A percentile compares a stretch with the other conserved stretches of the same genome.
Conservation (phyloP, 2,329 filamentous ascomycete species). For the Talaromyces atroroseus region DNA sequence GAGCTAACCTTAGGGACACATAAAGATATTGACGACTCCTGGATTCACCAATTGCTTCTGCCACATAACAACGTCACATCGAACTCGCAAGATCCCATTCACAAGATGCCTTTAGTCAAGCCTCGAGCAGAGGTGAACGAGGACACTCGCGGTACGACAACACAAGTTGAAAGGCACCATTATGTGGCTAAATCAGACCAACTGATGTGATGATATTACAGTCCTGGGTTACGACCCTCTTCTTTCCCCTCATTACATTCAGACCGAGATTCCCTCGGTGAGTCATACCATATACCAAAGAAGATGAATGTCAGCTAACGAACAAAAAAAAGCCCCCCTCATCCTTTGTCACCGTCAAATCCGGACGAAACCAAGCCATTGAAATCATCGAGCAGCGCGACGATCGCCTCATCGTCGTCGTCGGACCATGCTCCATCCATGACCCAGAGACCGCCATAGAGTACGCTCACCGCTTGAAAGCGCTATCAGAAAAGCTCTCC, state of each 20-base stretch:
- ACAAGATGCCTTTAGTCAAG: slow-evolving; percentile 38
- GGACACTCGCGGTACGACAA: slow-evolving; percentile 40
- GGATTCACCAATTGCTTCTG: not conserved
- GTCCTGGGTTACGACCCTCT: slow-evolving; percentile 92
- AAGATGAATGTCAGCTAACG: slow-evolving; percentile 12
- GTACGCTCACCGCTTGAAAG: slow-evolving; percentile 75
- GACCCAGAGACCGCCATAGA: slow-evolving; percentile 83
- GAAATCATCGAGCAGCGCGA: slow-evolving; percentile 68
- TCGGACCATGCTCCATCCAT: slow-evolving; percentile 95
- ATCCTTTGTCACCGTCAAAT: slow-evolving; percentile 39
- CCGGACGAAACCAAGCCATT: slow-evolving; percentile 52
- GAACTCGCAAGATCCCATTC: not conserved
- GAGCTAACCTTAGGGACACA: not conserved
- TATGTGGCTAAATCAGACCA: not conserved
- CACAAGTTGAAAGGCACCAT: not conserved
- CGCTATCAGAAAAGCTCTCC: slow-evolving; percentile 70
- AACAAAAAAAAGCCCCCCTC: slow-evolving; percentile 27
- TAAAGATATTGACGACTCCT: not conserved
- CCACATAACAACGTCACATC: not conserved
- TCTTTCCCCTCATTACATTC: slow-evolving; percentile 80
- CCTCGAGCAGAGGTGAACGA: slow-evolving; percentile 36
- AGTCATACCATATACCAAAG: slow-evolving; percentile 47
- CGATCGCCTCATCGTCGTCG: slow-evolving; percentile 87
- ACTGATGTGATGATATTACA: slow-evolving; percentile 49
- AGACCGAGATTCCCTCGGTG: slow-evolving; percentile 70